Evolutionary conservation across 371 early-diverging fungal species (phyloP).

Genomic region (Saksenaea oblongispora): DNA sequence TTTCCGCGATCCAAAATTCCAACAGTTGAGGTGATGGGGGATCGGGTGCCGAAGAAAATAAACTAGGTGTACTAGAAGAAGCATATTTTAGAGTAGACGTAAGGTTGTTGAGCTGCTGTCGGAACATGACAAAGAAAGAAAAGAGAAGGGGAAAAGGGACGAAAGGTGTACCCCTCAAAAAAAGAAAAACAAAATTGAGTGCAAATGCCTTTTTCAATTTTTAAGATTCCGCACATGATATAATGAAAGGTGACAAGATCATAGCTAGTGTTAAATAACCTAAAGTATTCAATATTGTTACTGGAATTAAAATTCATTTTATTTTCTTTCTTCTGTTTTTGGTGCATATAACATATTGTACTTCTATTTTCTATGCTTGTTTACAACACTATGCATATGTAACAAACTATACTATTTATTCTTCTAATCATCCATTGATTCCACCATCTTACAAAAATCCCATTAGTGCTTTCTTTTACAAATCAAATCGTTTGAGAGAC

Average conservation of each 20-base stretch:
- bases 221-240: neutral
- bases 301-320: too few species aligned
- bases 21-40: constrained; percentile 33
- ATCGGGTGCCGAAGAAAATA: constrained; percentile 20
- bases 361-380: too few species aligned
- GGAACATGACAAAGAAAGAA: constrained; percentile 25
- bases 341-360: too few species aligned
- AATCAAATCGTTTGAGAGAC: too few species aligned
- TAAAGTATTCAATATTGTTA: too few species aligned
- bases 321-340: too few species aligned
- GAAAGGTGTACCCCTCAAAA: neutral
- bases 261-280: too few species aligned
- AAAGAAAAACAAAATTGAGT: neutral
- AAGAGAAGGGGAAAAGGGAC: constrained; percentile 6
- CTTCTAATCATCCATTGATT: too few species aligned
- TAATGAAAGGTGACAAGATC: neutral
- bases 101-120: constrained; percentile 39
- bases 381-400: too few species aligned
- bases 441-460: too few species aligned
- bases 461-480: too few species aligned
- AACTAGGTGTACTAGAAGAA: constrained; percentile 29
- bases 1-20: constrained; percentile 46
- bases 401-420: too few species aligned
- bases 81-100: constrained; percentile 45
- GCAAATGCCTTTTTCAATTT: constrained; percentile 1